Evolutionary conservation across 345 rosid genomes (phyloP).

Genomic region (Ailanthus altissimus): DNA sequence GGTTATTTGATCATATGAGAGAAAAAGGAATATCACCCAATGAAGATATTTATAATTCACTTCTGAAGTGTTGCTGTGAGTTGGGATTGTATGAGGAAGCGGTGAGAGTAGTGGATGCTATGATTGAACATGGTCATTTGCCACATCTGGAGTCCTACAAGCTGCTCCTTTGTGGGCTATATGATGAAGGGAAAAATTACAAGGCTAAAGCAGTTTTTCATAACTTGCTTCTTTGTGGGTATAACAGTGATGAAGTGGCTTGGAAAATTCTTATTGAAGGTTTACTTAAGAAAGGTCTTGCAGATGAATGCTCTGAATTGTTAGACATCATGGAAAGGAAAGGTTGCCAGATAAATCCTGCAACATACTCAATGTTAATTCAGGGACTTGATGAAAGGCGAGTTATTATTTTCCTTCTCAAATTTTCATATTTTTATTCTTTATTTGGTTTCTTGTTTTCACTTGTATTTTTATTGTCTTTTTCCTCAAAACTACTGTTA

Average conservation of each 20-base stretch:
- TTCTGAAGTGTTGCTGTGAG: conserved; percentile 66
- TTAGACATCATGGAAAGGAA: conserved; percentile 61
- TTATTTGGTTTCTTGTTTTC: background rate
- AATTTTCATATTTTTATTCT: background rate
- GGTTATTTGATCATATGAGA: conserved; percentile 54
- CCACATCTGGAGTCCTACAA: conserved; percentile 71
- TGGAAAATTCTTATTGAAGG: conserved; percentile 89
- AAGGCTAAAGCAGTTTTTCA: conserved; percentile 53
- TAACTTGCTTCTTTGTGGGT: conserved; percentile 57
- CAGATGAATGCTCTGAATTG: conserved; percentile 60
- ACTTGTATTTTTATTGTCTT: background rate
- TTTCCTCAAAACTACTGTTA: background rate
- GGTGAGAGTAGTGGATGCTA: conserved; percentile 47
- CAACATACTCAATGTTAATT: conserved; percentile 58
- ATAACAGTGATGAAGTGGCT: conserved; percentile 74
- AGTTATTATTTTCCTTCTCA: conserved; percentile 8
- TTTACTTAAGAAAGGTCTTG: conserved; percentile 58
- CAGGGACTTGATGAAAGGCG: conserved; percentile 55
- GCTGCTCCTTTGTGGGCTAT: conserved; percentile 64
- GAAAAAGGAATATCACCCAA: conserved; percentile 54
- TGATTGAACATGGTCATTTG: conserved; percentile 60
- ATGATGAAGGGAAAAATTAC: conserved; percentile 50
- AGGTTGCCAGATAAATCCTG: conserved; percentile 61
- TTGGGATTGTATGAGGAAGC: conserved; percentile 51
- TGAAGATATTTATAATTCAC: conserved; percentile 56